Evolutionary conservation across 192 early-diverging fungal genomes (phyloP), one percentile per base, ranked within the genome.

Genomic region (Gamsiella multidivaricata): DNA sequence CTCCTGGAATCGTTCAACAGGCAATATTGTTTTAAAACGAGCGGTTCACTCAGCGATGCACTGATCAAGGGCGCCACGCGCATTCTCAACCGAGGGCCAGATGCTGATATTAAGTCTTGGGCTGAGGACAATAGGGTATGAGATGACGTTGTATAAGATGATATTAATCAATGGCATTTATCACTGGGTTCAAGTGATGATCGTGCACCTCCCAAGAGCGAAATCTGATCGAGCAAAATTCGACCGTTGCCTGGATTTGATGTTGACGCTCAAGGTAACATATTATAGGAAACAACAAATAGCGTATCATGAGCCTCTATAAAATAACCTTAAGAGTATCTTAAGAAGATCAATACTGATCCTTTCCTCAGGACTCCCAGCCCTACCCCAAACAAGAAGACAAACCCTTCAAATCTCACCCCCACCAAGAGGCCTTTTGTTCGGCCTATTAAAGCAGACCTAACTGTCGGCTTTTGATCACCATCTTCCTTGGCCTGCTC

Each of bases 21-120:
- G 18, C 58, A 25, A 45, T 54, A 61, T 59, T 11, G 55, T 10
- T 56, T 54, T 31, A 34, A 65, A 2, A 55, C 22, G 1, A 64
- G 36, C 2, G 60, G 43, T 5, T 1, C 52, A 32, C 29, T 32
- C 12, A 54, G 54, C n/a, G 54, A 56, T 37, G 54, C 54, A 1
- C 54, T 39, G 4, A 56, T 56, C 33, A 56, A 56, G 25, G 20
- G 54, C 10, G 33, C 54, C n/a, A 39, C 5, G 33, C 54, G 54
- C 17, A 56, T 56, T 37, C 54, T 56, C 34, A 56, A 20, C 54
- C 3, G 62, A 22, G 11, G 37, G 14, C 1, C 53, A 50, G 22
- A 56, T 66, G 17, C 0, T 28, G 45, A 69, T 23, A 59, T 69
- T n/a, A 34, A 51, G 22, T 23, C 31, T 50, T 69, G 55, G 46